Conservation (phyloP, 352 stramenopile genomes). For the Elongisporangium anandrum region DNA sequence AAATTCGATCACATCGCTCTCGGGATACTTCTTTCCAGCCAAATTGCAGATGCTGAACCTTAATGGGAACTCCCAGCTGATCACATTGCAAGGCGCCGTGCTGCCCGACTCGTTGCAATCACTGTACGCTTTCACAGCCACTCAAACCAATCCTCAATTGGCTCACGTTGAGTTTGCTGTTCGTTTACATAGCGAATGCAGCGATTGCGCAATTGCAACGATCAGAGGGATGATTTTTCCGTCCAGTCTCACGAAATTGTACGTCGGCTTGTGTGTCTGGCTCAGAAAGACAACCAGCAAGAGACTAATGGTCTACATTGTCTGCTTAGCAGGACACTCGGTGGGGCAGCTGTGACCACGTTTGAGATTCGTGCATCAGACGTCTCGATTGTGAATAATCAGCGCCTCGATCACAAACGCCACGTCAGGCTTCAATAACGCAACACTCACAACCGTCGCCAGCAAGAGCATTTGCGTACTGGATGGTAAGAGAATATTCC, state of each 20-base stretch:
- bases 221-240: slow-evolving; percentile 22
- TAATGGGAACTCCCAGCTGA: slow-evolving; percentile 35
- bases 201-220: slow-evolving; percentile 10
- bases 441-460: slow-evolving; percentile 16
- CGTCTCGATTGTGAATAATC: slow-evolving; percentile 18
- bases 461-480: slow-evolving; percentile 21
- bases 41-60: slow-evolving; percentile 18
- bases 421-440: slow-evolving; percentile 14
- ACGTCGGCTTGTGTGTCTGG: slow-evolving; percentile 2
- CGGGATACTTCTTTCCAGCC: slow-evolving; percentile 11
- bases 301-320: slow-evolving; percentile 5
- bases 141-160: too few relatives aligned
- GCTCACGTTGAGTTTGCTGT: background rate
- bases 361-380: slow-evolving; percentile 34
- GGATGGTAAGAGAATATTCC: slow-evolving; percentile 14
- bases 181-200: slow-evolving; percentile 7
- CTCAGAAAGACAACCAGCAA: background rate
- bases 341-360: slow-evolving; percentile 19
- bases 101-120: slow-evolving; percentile 34
- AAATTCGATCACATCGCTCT: background rate
- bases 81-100: slow-evolving; percentile 31
- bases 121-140: slow-evolving; percentile 14
- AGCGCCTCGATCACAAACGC: slow-evolving; percentile 12
- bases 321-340: slow-evolving; percentile 14
- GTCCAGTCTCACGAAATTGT: slow-evolving; percentile 34